phyloP scores from a whole-genome alignment of 805 yeast species.

The Ogataea dorogensis region DNA sequence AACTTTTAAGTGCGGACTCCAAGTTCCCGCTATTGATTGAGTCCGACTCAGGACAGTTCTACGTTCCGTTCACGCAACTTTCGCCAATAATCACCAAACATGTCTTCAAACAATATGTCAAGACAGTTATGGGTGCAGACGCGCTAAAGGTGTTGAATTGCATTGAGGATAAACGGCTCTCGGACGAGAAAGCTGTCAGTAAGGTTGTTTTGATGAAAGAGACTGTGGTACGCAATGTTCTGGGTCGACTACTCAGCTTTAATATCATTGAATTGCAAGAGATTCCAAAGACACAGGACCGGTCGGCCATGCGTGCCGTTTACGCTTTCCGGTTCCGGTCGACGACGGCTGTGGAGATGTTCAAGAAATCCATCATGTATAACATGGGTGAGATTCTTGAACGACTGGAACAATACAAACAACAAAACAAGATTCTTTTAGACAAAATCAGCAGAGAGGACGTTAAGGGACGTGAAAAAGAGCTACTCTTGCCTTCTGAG shows the following conservation, averaged over 20 bases:
- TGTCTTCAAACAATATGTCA: constrained; percentile 56
- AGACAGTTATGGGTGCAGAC: constrained; percentile 61
- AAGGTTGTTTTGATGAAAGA: constrained; percentile 76
- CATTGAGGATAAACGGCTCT: constrained; percentile 62
- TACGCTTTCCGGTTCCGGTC: constrained; percentile 66
- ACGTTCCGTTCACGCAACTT: constrained; percentile 60
- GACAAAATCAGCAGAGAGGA: constrained; percentile 87
- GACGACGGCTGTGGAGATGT: constrained; percentile 32
- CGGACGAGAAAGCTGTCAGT: constrained; percentile 82
- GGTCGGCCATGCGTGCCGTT: constrained; percentile 87
- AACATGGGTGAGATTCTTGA: constrained; percentile 53
- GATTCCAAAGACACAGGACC: constrained; percentile 85
- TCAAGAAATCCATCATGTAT: constrained; percentile 44
- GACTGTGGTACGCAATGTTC: constrained; percentile 67
- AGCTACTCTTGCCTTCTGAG: constrained; percentile 71
- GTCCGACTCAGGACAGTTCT: constrained; percentile 53
- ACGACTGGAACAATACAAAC: constrained; percentile 51
- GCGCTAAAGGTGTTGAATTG: constrained; percentile 77
- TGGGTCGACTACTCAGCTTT: constrained; percentile 61
- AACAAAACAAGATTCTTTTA: constrained; percentile 62
- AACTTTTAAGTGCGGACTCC: constrained; percentile 53
- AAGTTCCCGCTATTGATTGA: constrained; percentile 60
- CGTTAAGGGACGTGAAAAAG: constrained; percentile 78
- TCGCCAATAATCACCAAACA: constrained; percentile 44
- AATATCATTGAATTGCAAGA: constrained; percentile 88